These are phyloP conservation scores for Fusarium buxicola DNA, from an alignment of 2,329 filamentous ascomycete genomes.

Conservation along the genomic window DNA sequence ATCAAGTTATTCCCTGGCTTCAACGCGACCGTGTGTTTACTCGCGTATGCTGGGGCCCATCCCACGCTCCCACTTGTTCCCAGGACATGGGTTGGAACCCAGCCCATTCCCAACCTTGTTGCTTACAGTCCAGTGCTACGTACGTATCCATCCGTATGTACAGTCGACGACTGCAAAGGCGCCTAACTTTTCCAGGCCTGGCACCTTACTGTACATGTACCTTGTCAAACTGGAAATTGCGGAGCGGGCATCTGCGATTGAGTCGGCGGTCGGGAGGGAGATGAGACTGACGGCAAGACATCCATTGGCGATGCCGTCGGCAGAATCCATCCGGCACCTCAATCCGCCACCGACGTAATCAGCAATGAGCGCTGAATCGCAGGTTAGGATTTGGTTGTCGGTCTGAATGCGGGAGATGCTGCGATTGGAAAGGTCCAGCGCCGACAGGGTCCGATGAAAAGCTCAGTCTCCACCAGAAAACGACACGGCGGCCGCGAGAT, in stretches of 20 bases:
- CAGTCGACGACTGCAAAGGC: slow-evolving; percentile 11
- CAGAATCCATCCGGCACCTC: slow-evolving; percentile 39
- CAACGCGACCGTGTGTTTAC: slow-evolving; percentile 21
- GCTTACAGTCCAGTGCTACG: slow-evolving; percentile 15
- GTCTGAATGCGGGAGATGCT: slow-evolving; percentile 31
- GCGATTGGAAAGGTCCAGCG: slow-evolving; percentile 27
- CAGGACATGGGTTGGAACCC: slow-evolving; percentile 20
- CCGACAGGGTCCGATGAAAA: slow-evolving; percentile 22
- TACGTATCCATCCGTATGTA: slow-evolving; percentile 10
- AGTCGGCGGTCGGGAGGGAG: slow-evolving; percentile 13
- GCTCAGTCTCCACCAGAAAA: slow-evolving; percentile 19
- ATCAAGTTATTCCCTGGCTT: slow-evolving; percentile 19
- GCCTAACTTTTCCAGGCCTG: slow-evolving; percentile 15
- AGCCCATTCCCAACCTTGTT: slow-evolving; percentile 26
- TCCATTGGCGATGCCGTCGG: slow-evolving; percentile 40
- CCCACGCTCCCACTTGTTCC: slow-evolving; percentile 24
- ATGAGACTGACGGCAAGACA: slow-evolving; percentile 20
- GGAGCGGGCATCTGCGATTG: slow-evolving; percentile 18
- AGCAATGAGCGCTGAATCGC: slow-evolving; percentile 33
- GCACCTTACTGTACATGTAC: too few relatives aligned
- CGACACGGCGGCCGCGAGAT: slow-evolving; percentile 18
- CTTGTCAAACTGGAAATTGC: slow-evolving; percentile 22
- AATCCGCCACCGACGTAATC: slow-evolving; percentile 47
- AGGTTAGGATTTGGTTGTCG: slow-evolving; percentile 23
- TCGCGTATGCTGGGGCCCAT: slow-evolving; percentile 23